These are phyloP conservation scores for Tetrahymena thermophila DNA, from an alignment of 73 alveolate genomes.

Conservation along the genomic window DNA sequence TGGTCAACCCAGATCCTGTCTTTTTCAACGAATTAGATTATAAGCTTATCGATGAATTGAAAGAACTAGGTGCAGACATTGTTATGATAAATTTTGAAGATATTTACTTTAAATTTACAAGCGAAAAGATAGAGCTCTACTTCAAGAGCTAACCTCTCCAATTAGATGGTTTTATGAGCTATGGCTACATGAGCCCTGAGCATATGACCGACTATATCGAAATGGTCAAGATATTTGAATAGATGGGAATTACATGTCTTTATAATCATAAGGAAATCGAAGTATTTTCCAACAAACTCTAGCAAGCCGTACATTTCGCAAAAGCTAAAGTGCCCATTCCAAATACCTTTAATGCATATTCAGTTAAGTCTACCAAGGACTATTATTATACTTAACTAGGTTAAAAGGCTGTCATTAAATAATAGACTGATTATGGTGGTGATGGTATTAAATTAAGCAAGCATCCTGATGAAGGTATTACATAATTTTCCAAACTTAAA, in stretches of 20 bases:
- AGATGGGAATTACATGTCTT: constrained; percentile 12
- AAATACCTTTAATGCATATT: constrained; percentile 29
- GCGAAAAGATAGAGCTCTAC: neutral
- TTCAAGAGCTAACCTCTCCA: neutral
- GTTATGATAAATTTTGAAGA: constrained; percentile 5
- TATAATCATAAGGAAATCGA: constrained; percentile 10
- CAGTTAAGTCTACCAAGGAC: constrained; percentile 14
- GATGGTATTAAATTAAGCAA: constrained; percentile 33
- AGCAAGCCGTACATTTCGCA: constrained; percentile 22
- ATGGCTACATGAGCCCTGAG: constrained; percentile 43
- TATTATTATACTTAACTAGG: neutral
- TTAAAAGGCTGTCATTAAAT: constrained; percentile 32
- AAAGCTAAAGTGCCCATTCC: constrained; percentile 43
- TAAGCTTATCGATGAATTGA: constrained; percentile 1
- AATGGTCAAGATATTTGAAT: constrained; percentile 4
- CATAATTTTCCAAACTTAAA: constrained; percentile 8
- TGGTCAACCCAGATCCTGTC: constrained; percentile 39
- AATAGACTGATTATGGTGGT: constrained; percentile 37
- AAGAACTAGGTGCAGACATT: constrained; percentile 3
- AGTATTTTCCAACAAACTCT: constrained; percentile 9
- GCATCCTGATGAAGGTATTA: constrained; percentile 22
- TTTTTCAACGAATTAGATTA: constrained; percentile 33
- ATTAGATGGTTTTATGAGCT: constrained; percentile 31
- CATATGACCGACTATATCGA: constrained; percentile 30
- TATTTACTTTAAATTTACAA: neutral